Base-by-base conservation (phyloP, 2,329 filamentous ascomycete species). In the Ceratocystiopsis sp. region DNA sequence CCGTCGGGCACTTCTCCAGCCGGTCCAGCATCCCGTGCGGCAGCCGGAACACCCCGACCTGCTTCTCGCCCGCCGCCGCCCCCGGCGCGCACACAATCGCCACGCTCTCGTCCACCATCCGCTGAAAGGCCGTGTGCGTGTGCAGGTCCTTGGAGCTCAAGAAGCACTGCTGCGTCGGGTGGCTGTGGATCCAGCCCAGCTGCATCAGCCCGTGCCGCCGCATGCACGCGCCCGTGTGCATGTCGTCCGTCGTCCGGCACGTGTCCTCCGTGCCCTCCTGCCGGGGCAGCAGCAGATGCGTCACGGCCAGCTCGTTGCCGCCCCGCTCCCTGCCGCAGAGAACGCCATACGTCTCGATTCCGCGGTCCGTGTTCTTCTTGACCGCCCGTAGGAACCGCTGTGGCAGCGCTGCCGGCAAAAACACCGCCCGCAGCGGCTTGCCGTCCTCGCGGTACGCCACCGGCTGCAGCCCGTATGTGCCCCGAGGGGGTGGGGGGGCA, bases 131-230 rank as follows among this genome's bases (percentile, higher is more conserved):
- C 3, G 80, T 79, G 56, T 94, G 89, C 0, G 93, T 98, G 57
- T 98, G 91, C 51, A 96, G 58, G 56, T 98, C 91, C 41, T 89
- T 70, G 40, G 82, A 91, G 57, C 85, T 94, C 84, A 98, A 93
- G 59, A 98, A 98, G 60, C 91, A 98, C 0, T 85, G 93, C 62
- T 98, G 91, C 0, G 81, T 85, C 0, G 91, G 91, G 58, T 98
- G 91, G 0, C 91, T 98, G 57, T 98, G 91, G 48, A 98, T 98
- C 91, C 91, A 98, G 35, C 89, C 89, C 6, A 94, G 70, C 42
- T 93, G 77, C 59, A 94, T 74, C 34, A 96, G 62, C 47, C 93
- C 83, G 54, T 93, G 75, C 6, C 69, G 70, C 53, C 91, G 83
- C 55, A 87, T 93, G 58, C 89, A 95, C 45, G 94, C 85, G 52